Conservation (phyloP, 2,329 filamentous ascomycete species). For the Graphium sp. region DNA sequence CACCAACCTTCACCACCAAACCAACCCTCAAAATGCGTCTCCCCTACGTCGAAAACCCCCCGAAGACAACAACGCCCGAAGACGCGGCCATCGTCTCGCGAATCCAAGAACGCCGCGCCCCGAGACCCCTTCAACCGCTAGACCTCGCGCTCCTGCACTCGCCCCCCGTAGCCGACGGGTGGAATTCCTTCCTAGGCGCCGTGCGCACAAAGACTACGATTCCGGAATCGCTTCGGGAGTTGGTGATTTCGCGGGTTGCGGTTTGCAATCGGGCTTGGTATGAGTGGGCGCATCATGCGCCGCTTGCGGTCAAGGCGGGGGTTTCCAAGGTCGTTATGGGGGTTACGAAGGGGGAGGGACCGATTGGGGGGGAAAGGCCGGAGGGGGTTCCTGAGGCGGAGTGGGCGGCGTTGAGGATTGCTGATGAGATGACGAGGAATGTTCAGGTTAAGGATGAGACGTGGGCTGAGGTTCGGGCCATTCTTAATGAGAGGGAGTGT, state of each 20-base stretch:
- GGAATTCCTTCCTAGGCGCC: conserved; percentile 53
- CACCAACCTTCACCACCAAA: conserved; percentile 5
- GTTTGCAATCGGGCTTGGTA: conserved; percentile 70
- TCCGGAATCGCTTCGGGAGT: conserved; percentile 45
- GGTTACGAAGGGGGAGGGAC: conserved; percentile 17
- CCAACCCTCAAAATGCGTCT: conserved; percentile 38
- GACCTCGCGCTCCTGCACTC: conserved; percentile 63
- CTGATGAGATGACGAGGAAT: conserved; percentile 70
- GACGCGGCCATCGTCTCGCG: conserved; percentile 43
- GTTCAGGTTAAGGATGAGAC: conserved; percentile 53
- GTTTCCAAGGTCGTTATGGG: conserved; percentile 33
- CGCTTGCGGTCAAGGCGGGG: conserved; percentile 42
- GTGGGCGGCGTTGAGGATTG: conserved; percentile 53
- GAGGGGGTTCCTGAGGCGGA: conserved; percentile 37
- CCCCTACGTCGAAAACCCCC: conserved; percentile 43
- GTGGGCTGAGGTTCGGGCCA: conserved; percentile 42
- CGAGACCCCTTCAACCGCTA: conserved; percentile 56
- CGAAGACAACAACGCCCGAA: conserved; percentile 21
- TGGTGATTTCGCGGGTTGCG: conserved; percentile 68
- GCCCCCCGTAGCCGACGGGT: conserved; percentile 58
- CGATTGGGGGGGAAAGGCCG: conserved; percentile 10
- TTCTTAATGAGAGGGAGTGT: conserved; percentile 54
- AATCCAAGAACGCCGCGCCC: conserved; percentile 46
- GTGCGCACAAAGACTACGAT: conserved; percentile 36
- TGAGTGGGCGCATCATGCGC: conserved; percentile 69